A percentile compares a stretch with the other conserved stretches of the same genome.
These are phyloP conservation scores for Nemania abortiva DNA, from an alignment of 2,329 filamentous ascomycete genomes.

Conservation along the genomic window DNA sequence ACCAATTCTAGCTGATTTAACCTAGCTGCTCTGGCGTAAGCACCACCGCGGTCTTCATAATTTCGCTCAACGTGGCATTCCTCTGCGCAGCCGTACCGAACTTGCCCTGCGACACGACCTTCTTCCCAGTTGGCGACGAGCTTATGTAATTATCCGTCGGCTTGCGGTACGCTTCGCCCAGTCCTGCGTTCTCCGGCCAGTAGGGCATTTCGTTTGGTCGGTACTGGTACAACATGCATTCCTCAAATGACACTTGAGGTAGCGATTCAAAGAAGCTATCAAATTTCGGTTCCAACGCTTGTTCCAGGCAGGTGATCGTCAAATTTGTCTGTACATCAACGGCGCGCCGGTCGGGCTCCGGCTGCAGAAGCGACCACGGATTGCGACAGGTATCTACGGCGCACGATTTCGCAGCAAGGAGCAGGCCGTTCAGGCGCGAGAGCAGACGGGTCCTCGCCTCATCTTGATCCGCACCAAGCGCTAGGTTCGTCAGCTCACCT, in stretches of 20 bases:
- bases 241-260: slow-evolving; percentile 26
- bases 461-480: slow-evolving; percentile 33
- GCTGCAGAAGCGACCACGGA: slow-evolving; percentile 37
- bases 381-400: slow-evolving; percentile 35
- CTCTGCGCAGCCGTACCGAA: slow-evolving; percentile 33
- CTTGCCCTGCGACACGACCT: slow-evolving; percentile 27
- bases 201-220: slow-evolving; percentile 35
- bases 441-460: slow-evolving; percentile 38
- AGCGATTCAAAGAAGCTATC: slow-evolving; percentile 34
- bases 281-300: slow-evolving; percentile 35
- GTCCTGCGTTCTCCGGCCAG: slow-evolving; percentile 24
- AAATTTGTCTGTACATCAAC: slow-evolving; percentile 18
- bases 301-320: slow-evolving; percentile 36
- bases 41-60: slow-evolving; percentile 29
- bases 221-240: slow-evolving; percentile 34
- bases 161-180: slow-evolving; percentile 33
- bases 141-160: slow-evolving; percentile 35
- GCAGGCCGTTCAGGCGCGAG: slow-evolving; percentile 34
- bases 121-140: slow-evolving; percentile 14
- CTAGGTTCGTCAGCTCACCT: slow-evolving; percentile 33
- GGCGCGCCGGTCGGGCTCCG: slow-evolving; percentile 24
- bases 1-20: too few species aligned
- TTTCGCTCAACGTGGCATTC: slow-evolving; percentile 16
- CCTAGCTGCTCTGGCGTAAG: slow-evolving; percentile 31
- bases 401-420: slow-evolving; percentile 36